phyloP scores from a whole-genome alignment of 805 yeast species.

The Ogataea pignaliae region DNA sequence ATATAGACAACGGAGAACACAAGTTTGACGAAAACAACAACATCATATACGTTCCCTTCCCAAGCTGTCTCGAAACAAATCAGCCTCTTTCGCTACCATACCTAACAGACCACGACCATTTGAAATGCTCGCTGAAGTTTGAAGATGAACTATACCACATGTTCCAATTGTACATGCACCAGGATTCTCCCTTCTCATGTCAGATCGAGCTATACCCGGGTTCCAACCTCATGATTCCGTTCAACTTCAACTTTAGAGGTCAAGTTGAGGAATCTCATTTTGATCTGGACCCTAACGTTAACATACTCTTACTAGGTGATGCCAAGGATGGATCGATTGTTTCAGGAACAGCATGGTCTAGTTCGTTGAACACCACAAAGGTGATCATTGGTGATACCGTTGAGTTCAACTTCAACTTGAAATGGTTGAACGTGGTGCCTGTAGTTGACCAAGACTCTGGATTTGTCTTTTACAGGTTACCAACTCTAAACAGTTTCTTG shows the following conservation, averaged over 20 bases:
- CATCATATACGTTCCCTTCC: constrained; percentile 55
- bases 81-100: constrained; percentile 53
- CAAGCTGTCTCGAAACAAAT: constrained; percentile 61
- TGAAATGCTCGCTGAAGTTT: constrained; percentile 57
- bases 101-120: constrained; percentile 41
- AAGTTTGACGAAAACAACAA: constrained; percentile 57
- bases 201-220: constrained; percentile 48
- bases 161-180: constrained; percentile 71
- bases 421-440: constrained; percentile 40
- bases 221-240: constrained; percentile 48
- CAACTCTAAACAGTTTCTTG: constrained; percentile 7
- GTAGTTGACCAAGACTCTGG: constrained; percentile 4
- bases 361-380: constrained; percentile 58
- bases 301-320: constrained; percentile 41
- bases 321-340: constrained; percentile 33
- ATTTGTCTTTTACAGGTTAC: constrained; percentile 9
- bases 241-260: constrained; percentile 63
- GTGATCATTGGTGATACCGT: constrained; percentile 63
- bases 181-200: constrained; percentile 73
- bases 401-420: constrained; percentile 51
- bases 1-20: constrained; percentile 76
- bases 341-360: constrained; percentile 54
- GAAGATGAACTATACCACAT: constrained; percentile 65
- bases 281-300: constrained; percentile 57
- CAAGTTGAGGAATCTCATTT: constrained; percentile 62